Evolutionary conservation across 1,139 yeast genomes (phyloP).

Genomic region (Debaryomycetaceae sp.): DNA sequence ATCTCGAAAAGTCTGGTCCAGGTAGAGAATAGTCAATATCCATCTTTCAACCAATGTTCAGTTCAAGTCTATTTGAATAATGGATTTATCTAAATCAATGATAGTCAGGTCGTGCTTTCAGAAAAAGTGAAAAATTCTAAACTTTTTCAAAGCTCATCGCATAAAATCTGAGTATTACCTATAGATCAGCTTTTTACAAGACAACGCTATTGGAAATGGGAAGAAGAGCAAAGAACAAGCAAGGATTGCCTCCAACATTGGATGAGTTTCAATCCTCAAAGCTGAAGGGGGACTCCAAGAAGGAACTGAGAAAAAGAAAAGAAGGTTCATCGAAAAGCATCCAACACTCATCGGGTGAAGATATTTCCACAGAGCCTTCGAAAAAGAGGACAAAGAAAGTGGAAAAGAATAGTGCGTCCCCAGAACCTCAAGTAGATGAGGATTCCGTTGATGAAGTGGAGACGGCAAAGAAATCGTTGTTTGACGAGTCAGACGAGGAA

Average conservation of each 20-base stretch:
- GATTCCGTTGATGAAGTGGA: constrained; percentile 61
- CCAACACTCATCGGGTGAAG: constrained; percentile 11
- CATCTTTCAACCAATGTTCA: neutral
- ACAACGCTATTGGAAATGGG: constrained; percentile 55
- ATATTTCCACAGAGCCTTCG: constrained; percentile 2
- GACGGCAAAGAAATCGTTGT: constrained; percentile 67
- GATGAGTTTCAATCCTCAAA: constrained; percentile 74
- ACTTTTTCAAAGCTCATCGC: constrained; percentile 9
- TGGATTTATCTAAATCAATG: too few species aligned
- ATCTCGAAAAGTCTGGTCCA: constrained; percentile 10
- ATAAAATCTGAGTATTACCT: constrained; percentile 1
- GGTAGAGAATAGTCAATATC: neutral
- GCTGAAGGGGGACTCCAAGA: constrained; percentile 42
- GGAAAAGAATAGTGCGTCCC: constrained; percentile 30
- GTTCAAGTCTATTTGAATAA: too few species aligned
- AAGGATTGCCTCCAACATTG: constrained; percentile 80
- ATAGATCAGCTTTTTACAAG: constrained; percentile 1
- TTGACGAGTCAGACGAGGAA: constrained; percentile 68
- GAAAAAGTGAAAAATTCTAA: constrained; percentile 9
- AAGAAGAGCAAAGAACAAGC: constrained; percentile 87
- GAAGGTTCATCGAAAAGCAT: constrained; percentile 20
- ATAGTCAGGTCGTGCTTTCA: constrained; percentile 5
- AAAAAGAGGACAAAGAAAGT: constrained; percentile 15
- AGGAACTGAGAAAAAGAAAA: constrained; percentile 19
- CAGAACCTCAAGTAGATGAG: constrained; percentile 52